A percentile compares a stretch with the other conserved stretches of the same genome.
Conservation (phyloP, 768 basidiomycete genomes). For the Naganishia randhawae region DNA sequence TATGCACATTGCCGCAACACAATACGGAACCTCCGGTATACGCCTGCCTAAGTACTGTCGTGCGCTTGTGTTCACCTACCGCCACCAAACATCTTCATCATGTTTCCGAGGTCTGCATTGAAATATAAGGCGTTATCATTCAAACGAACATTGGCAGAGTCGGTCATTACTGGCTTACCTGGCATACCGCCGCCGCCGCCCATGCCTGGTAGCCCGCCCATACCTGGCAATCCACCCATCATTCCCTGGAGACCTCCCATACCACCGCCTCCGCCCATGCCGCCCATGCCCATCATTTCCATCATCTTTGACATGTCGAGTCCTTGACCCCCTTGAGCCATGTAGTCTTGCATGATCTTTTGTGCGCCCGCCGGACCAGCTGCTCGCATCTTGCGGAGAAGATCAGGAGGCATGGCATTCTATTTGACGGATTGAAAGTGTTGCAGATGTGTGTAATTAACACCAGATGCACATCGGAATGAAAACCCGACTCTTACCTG, state of each 20-base stretch:
- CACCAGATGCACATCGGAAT: slow-evolving; percentile 56
- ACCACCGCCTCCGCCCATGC: no score
- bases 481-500: background rate
- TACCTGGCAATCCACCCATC: slow-evolving; percentile 50
- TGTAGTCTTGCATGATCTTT: slow-evolving; percentile 67
- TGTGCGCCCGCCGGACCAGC: slow-evolving; percentile 67
- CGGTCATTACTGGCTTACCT: slow-evolving; percentile 2
- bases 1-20: background rate
- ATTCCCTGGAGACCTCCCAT: slow-evolving; percentile 83
- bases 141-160: background rate
- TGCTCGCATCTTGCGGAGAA: slow-evolving; percentile 77
- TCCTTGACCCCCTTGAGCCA: slow-evolving; percentile 40
- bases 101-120: slow-evolving; percentile 40
- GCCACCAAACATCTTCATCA: slow-evolving; percentile 55
- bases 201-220: slow-evolving; percentile 87
- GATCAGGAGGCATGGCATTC: slow-evolving; percentile 90
- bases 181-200: slow-evolving; percentile 75
- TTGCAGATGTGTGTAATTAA: background rate
- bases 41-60: background rate
- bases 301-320: slow-evolving; percentile 29
- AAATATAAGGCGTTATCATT: background rate
- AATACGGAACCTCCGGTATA: background rate
- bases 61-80: slow-evolving; percentile 25
- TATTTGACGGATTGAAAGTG: slow-evolving; percentile 48
- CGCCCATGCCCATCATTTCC: slow-evolving; percentile 89